Percentiles rank a stretch among this genome's conserved stretches.
phyloP scores from a whole-genome alignment of 2,329 filamentous ascomycete genomes.

The Emmonsia crescens region DNA sequence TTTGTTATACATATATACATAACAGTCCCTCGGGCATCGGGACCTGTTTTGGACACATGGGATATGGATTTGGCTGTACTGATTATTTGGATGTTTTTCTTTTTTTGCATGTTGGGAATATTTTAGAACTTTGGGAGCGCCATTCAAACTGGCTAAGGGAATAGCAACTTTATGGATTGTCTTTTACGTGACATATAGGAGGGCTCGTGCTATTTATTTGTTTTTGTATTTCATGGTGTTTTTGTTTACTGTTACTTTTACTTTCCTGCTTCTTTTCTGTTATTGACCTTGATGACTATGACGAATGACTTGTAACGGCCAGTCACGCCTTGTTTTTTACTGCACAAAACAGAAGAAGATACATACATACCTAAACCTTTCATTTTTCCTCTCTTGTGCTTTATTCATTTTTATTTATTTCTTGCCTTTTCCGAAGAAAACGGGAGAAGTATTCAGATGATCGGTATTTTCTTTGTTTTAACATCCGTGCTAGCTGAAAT shows the following conservation, averaged over 20 bases:
- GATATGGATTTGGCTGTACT: neutral
- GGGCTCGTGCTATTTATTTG: neutral
- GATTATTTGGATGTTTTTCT: neutral
- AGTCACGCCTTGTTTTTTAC: neutral
- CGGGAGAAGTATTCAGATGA: neutral
- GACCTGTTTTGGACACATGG: neutral
- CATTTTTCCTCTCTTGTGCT: neutral
- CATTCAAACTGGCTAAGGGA: neutral
- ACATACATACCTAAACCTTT: neutral
- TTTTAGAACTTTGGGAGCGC: slow-evolving; percentile 2
- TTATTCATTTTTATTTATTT: neutral
- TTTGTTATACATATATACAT: neutral
- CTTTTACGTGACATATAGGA: neutral
- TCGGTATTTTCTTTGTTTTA: neutral
- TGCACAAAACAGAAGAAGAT: neutral
- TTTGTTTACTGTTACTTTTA: neutral
- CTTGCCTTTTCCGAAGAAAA: neutral
- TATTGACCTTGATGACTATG: neutral
- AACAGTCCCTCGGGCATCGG: neutral
- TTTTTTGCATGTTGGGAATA: neutral
- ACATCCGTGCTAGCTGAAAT: neutral
- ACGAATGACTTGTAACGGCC: slow-evolving; percentile 3
- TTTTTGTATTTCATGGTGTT: neutral
- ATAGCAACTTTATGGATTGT: neutral
- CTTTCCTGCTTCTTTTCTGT: neutral